A percentile compares a stretch with the other conserved stretches of the same genome.
These are phyloP conservation scores for Alternaria sp. DNA, from an alignment of 2,329 filamentous ascomycete species.

Conservation along the genomic window DNA sequence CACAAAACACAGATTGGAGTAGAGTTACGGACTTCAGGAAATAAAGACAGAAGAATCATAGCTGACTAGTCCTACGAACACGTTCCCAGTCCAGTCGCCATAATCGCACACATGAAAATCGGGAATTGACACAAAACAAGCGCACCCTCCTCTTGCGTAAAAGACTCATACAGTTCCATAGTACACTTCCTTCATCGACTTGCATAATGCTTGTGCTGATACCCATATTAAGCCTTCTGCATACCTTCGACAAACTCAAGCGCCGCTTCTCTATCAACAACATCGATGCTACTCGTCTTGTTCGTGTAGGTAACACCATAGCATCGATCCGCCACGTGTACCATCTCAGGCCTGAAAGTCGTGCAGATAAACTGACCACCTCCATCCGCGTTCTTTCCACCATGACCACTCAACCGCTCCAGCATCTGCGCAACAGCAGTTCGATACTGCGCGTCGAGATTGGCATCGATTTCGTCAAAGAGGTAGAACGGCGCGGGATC, in stretches of 20 bases:
- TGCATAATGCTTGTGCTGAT: not conserved
- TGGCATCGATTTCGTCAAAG: constrained; percentile 98
- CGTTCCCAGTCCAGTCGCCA: not conserved
- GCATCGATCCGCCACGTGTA: constrained; percentile 94
- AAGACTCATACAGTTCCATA: not conserved
- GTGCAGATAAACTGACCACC: constrained; percentile 94
- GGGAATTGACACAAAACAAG: not conserved
- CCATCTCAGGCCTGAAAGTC: constrained; percentile 96
- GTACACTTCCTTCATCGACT: not conserved
- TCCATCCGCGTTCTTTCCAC: constrained; percentile 51
- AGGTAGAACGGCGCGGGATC: constrained; percentile 98
- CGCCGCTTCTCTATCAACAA: constrained; percentile 84
- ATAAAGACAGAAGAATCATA: not conserved
- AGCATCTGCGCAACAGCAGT: constrained; percentile 93
- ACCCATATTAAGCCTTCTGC: constrained; percentile 44
- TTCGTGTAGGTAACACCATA: constrained; percentile 92
- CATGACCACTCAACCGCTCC: constrained; percentile 58
- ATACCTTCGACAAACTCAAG: constrained; percentile 94
- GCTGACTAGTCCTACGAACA: not conserved
- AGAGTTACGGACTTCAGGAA: not conserved
- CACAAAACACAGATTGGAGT: not conserved
- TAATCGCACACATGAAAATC: not conserved
- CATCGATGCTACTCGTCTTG: constrained; percentile 94
- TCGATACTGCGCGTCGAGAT: constrained; percentile 96
- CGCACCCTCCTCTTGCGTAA: not conserved